Percentiles rank a stretch among this genome's conserved stretches.
Evolutionary conservation across 139 green algal genomes (phyloP).

Genomic region (Desmodesmus armatus): DNA sequence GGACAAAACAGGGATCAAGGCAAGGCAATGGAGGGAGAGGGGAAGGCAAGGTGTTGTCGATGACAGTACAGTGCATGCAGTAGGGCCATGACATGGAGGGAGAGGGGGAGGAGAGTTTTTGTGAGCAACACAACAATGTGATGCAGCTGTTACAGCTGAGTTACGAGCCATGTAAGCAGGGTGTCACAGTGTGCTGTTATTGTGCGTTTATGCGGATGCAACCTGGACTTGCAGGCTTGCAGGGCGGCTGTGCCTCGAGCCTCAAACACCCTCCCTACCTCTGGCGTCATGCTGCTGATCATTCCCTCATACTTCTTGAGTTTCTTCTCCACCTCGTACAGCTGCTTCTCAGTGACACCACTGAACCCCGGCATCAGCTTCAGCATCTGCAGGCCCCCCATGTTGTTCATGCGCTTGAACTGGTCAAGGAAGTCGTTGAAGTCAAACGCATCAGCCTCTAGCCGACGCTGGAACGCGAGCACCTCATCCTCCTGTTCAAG

Average conservation of each 20-base stretch:
- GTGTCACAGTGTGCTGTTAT: too few species aligned
- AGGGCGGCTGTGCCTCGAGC: neutral
- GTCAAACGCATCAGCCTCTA: conserved; percentile 96
- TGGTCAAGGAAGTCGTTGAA: conserved; percentile 99
- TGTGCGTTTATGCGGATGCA: too few species aligned
- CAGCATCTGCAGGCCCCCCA: conserved; percentile 92
- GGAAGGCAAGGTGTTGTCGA: too few species aligned
- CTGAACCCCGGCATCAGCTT: conserved; percentile 96
- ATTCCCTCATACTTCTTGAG: conserved; percentile 83
- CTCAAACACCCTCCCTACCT: conserved; percentile 44
- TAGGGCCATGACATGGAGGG: too few species aligned
- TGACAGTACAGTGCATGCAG: too few species aligned
- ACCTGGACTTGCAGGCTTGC: too few species aligned
- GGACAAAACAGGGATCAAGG: too few species aligned
- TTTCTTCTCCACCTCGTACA: conserved; percentile 86
- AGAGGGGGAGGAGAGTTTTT: neutral
- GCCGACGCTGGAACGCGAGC: conserved; percentile 72
- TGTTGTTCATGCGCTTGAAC: conserved; percentile 92
- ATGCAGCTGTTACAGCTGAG: neutral
- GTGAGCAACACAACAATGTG: neutral
- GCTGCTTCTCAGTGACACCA: conserved; percentile 90
- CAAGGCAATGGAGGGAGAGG: too few species aligned
- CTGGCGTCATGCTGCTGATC: conserved; percentile 89
- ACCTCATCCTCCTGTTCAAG: conserved; percentile 93
- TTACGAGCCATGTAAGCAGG: neutral